Evolutionary conservation across 2,329 filamentous ascomycete species (phyloP).

Genomic region (Sclerotinia glacialis): DNA sequence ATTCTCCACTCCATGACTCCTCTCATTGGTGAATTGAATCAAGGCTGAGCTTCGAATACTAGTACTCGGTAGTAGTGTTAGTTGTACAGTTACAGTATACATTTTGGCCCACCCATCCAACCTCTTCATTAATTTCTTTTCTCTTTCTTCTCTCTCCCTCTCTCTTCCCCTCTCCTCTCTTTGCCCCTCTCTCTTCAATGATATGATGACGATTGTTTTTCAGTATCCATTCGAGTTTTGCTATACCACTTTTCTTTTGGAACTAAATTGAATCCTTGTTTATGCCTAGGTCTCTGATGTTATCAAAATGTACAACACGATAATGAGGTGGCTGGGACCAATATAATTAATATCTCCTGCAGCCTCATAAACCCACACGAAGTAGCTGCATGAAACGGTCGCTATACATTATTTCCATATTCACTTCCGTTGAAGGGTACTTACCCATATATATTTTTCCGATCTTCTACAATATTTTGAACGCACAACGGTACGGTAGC

Average conservation of each 20-base stretch:
- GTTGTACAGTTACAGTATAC: too few species aligned
- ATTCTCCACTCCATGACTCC: too few species aligned
- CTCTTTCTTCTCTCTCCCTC: neutral
- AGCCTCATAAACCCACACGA: slow-evolving; percentile 13
- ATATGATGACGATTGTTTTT: slow-evolving; percentile 6
- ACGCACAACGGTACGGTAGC: slow-evolving; percentile 3
- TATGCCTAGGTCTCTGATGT: neutral
- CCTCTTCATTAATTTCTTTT: slow-evolving; percentile 22
- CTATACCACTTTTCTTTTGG: slow-evolving; percentile 3
- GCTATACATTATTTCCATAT: slow-evolving; percentile 5
- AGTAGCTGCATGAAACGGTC: slow-evolving; percentile 19
- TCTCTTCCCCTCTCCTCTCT: too few species aligned
- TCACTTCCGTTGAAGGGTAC: slow-evolving; percentile 7
- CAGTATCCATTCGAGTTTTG: slow-evolving; percentile 1
- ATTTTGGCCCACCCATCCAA: slow-evolving; percentile 17
- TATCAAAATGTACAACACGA: neutral
- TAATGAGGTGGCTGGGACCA: slow-evolving; percentile 21
- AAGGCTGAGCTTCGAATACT: neutral
- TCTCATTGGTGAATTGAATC: neutral
- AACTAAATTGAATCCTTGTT: slow-evolving; percentile 12
- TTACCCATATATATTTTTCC: slow-evolving; percentile 1
- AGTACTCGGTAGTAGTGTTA: slow-evolving; percentile 8
- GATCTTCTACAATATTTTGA: neutral
- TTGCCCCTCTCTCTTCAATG: neutral
- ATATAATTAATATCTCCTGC: neutral